A percentile compares a stretch with the other conserved stretches of the same genome.
Conservation (phyloP, 179 eudicot genomes). For the Actinidia arguta region DNA sequence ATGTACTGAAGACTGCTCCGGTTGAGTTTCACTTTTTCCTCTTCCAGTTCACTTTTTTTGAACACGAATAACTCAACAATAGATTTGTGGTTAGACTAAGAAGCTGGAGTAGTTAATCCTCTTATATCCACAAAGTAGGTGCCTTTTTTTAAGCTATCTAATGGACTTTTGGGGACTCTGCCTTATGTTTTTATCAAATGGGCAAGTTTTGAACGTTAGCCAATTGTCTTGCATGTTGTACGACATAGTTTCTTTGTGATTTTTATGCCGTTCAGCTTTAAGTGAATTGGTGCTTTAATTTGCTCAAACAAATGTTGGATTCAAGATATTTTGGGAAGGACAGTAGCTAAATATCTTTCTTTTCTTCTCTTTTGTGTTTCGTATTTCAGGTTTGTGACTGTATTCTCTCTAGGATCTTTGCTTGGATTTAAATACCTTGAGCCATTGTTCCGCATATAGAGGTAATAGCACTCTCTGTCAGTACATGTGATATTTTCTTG, state of each 20-base stretch:
- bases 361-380: background rate
- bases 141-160: background rate
- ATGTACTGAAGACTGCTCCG: too few relatives aligned
- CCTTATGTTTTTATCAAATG: background rate
- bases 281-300: background rate
- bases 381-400: conserved; percentile 82
- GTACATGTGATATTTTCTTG: background rate
- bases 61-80: background rate
- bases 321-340: background rate
- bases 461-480: conserved; percentile 41
- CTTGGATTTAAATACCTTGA: conserved; percentile 93
- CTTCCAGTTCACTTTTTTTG: too few relatives aligned
- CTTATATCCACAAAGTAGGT: background rate
- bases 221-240: too few relatives aligned
- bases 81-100: background rate
- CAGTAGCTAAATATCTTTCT: background rate
- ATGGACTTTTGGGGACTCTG: background rate
- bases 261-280: background rate
- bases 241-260: background rate
- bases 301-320: too few relatives aligned
- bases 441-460: conserved; percentile 92
- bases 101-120: background rate
- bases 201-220: background rate
- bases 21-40: too few relatives aligned
- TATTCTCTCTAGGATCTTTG: conserved; percentile 97